Conservation (phyloP, 257 asterid species). For the Solanum megistacrolobum region DNA sequence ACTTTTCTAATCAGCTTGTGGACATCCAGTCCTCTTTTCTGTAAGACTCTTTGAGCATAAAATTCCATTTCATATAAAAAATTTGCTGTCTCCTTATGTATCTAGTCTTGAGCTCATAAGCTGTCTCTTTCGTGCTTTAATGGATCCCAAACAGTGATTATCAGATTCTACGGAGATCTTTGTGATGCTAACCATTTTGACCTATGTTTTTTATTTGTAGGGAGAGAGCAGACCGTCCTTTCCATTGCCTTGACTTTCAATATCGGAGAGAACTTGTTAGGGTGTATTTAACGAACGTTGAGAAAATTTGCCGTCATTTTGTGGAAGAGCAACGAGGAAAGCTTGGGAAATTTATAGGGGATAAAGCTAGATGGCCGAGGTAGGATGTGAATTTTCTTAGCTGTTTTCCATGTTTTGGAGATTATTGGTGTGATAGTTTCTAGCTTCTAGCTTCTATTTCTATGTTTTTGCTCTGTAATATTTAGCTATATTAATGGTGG, state of each 20-base stretch:
- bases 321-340: conserved; percentile 70
- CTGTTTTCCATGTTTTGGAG: neutral
- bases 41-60: neutral
- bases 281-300: conserved; percentile 83
- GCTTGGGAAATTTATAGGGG: conserved; percentile 73
- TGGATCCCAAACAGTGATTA: neutral
- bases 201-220: conserved; percentile 27
- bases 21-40: neutral
- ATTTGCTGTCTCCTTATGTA: neutral
- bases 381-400: conserved; percentile 15
- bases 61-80: neutral
- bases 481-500: neutral
- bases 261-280: conserved; percentile 90
- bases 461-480: neutral
- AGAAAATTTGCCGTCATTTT: conserved; percentile 76
- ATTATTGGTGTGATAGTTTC: neutral
- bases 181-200: neutral
- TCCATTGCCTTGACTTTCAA: conserved; percentile 78
- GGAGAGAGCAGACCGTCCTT: conserved; percentile 85
- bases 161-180: neutral
- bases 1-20: neutral
- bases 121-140: neutral
- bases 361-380: conserved; percentile 91
- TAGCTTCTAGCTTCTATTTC: neutral
- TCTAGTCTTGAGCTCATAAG: neutral